Conservation (phyloP, 2,329 filamentous ascomycete species). For the Cladosporium cucumerinum region DNA sequence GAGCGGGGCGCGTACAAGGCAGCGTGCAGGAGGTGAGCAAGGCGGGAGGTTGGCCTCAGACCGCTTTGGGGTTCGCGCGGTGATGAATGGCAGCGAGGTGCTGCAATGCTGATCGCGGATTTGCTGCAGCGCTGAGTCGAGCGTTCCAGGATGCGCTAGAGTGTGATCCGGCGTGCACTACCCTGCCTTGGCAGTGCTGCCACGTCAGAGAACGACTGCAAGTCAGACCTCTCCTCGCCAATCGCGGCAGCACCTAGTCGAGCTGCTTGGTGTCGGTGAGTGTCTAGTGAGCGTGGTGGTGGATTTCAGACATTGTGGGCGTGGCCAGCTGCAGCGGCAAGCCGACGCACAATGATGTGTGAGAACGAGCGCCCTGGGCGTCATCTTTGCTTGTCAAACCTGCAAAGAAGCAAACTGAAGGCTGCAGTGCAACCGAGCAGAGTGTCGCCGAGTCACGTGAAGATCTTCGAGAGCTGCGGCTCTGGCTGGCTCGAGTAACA, state of each 20-base stretch:
- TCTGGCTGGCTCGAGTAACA: neutral
- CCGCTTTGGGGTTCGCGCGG: slow-evolving; percentile 16
- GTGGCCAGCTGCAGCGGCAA: neutral
- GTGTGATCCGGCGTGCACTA: slow-evolving; percentile 10
- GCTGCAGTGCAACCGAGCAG: slow-evolving; percentile 7
- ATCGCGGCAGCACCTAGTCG: slow-evolving; percentile 1
- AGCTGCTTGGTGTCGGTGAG: neutral
- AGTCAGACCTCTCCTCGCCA: slow-evolving; percentile 6
- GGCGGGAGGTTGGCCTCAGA: slow-evolving; percentile 6
- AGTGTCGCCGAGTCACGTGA: neutral
- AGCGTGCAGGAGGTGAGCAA: slow-evolving; percentile 12
- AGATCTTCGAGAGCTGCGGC: neutral
- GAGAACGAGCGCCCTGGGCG: neutral
- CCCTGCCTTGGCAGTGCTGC: slow-evolving; percentile 5
- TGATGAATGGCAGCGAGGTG: slow-evolving; percentile 7
- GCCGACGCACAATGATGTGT: slow-evolving; percentile 5
- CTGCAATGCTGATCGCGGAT: slow-evolving; percentile 14
- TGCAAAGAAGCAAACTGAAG: slow-evolving; percentile 11
- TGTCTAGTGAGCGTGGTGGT: neutral
- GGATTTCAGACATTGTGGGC: neutral
- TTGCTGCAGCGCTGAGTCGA: slow-evolving; percentile 6
- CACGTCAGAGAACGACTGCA: slow-evolving; percentile 10
- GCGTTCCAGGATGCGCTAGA: neutral
- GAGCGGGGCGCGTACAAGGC: slow-evolving; percentile 11
- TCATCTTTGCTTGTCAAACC: slow-evolving; percentile 8